These are phyloP conservation scores for sweet orange (Citrus sinensis) DNA, from an alignment of 345 rosid genomes.

Conservation along the genomic window DNA sequence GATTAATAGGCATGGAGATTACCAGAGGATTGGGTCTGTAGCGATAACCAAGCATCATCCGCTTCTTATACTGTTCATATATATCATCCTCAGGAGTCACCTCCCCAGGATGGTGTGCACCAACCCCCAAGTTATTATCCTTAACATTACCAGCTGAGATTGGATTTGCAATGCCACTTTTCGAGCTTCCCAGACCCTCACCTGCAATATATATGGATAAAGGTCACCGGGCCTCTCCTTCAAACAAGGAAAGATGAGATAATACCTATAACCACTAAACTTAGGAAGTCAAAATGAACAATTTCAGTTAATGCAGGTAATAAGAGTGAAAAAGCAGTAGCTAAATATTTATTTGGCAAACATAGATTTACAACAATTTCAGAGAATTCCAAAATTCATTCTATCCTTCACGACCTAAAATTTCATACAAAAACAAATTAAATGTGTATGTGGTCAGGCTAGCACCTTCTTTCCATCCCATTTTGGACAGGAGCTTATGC, in stretches of 20 bases:
- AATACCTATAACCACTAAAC: not conserved
- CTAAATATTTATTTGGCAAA: not conserved
- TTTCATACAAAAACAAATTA: not conserved
- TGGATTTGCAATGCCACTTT: conserved; percentile 89
- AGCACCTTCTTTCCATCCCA: conserved; percentile 99
- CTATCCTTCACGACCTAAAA: not conserved
- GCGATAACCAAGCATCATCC: conserved; percentile 98
- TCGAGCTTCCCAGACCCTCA: conserved; percentile 96
- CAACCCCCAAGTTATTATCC: conserved; percentile 89
- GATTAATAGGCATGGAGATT: not conserved
- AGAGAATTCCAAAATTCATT: not conserved
- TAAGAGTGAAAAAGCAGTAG: not conserved
- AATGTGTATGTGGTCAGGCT: not conserved
- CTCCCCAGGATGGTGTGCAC: conserved; percentile 91
- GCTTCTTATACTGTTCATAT: conserved; percentile 98
- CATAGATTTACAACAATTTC: not conserved
- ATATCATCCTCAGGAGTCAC: conserved; percentile 90
- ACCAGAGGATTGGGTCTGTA: conserved; percentile 97
- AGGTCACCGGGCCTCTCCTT: not conserved
- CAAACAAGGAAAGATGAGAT: not conserved
- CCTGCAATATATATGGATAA: conserved; percentile 45
- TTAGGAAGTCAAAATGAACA: not conserved
- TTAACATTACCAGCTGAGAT: conserved; percentile 85
- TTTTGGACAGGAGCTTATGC: conserved; percentile 87
- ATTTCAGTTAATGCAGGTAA: not conserved